Percentiles rank a stretch among this genome's conserved stretches.
Evolutionary conservation across 345 rosid genomes (phyloP).

Genomic region (Punica granatum): DNA sequence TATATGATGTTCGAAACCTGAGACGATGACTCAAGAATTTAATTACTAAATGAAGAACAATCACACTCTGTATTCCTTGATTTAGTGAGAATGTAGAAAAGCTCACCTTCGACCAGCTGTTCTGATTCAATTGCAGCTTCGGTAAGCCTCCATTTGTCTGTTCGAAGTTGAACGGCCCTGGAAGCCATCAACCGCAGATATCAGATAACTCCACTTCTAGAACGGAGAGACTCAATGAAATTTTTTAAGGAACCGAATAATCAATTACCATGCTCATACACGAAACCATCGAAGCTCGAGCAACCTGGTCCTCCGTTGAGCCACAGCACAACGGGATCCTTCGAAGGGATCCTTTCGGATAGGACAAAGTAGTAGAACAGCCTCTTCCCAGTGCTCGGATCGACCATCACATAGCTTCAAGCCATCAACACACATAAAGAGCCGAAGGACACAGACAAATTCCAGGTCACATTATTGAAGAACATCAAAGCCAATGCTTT

Average conservation of each 20-base stretch:
- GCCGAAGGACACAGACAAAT: not conserved
- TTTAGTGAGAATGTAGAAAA: not conserved
- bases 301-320: constrained; percentile 43
- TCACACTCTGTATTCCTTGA: not conserved
- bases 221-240: not conserved
- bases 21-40: constrained; percentile 2
- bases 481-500: not conserved
- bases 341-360: constrained; percentile 24
- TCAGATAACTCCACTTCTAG: not conserved
- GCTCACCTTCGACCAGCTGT: constrained; percentile 92
- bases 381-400: constrained; percentile 8
- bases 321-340: constrained; percentile 34
- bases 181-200: not conserved
- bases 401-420: constrained; percentile 16
- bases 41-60: not conserved
- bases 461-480: not conserved
- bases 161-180: constrained; percentile 92
- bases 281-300: constrained; percentile 39
- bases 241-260: not conserved
- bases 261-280: constrained; percentile 28
- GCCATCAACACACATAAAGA: not conserved
- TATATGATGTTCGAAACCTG: constrained; percentile 79
- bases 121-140: constrained; percentile 55
- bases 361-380: constrained; percentile 32
- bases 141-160: constrained; percentile 28